Base-by-base conservation (phyloP, 2,329 filamentous ascomycete species). In the Talaromyces rugulosus region DNA sequence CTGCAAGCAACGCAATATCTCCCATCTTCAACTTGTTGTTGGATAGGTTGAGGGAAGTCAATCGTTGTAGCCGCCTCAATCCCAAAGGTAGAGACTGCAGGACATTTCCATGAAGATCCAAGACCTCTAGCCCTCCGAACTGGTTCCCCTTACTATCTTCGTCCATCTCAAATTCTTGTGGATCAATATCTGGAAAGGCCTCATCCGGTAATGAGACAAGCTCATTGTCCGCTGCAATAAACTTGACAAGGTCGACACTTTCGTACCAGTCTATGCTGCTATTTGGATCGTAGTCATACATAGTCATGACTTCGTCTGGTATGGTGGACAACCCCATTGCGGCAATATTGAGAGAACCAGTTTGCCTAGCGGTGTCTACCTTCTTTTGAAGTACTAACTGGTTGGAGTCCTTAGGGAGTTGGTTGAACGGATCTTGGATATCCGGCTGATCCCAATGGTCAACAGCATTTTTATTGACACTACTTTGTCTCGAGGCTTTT, bases 181-280 rank as follows among this genome's bases (percentile, higher is more conserved):
- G 79, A 0, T 84, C 81, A 40, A 75, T 68, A 68, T 97, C 92
- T 0, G 94, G 93, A 68, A 98, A 97, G 18, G 92, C 80, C 1
- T 81, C 78, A 18, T 95, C 90, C 2, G 87, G 84, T 36, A 98
- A 81, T 34, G 81, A 80, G 69, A 91, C 87, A 55, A 99, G 76
- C 70, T 96, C 91, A 70, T 99, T 98, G 71, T 96, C 92, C 8
- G 94, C 92, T 5, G 90, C 92, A 66, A 95, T 86, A 56, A 98
- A 87, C 64, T 89, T 87, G 0, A 88, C 89, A 53, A 98, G 78
- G 71, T 98, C 94, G 11, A 98, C 91, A 63, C 90, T 89, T 74
- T 98, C 94, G 1, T 92, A 92, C 95, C 95, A 98, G 36, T 88
- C 86, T 40, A 84, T 86, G 27, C 83, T 79, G 12, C 80, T 81